A percentile compares a stretch with the other conserved stretches of the same genome.
Conservation (phyloP, 106 monocot genomes). For the Vanilla planifolia region DNA sequence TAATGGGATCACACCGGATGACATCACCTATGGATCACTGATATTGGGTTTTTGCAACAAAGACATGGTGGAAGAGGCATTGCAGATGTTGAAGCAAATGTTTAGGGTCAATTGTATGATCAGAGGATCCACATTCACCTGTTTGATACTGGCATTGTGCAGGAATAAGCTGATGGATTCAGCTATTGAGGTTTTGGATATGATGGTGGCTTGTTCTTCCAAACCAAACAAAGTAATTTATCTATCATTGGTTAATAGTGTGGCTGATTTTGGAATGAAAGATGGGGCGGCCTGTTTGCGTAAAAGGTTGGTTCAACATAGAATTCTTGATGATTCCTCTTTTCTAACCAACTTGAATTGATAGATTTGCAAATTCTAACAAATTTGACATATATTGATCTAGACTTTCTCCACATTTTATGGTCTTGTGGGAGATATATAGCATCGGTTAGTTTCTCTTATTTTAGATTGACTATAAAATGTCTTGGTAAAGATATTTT, state of each 20-base stretch:
- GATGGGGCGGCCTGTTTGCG: constrained; percentile 41
- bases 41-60: constrained; percentile 58
- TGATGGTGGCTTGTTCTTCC: constrained; percentile 42
- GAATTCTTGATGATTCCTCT: constrained; percentile 31
- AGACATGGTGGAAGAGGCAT: constrained; percentile 47
- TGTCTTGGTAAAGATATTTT: too few species aligned
- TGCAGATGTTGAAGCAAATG: constrained; percentile 56
- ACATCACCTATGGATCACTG: constrained; percentile 70
- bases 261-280: constrained; percentile 50
- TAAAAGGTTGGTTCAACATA: constrained; percentile 34
- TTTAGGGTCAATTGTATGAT: constrained; percentile 32
- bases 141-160: constrained; percentile 60
- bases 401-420: too few species aligned
- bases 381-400: too few species aligned
- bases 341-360: background rate
- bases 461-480: too few species aligned
- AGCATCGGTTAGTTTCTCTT: too few species aligned
- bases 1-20: constrained; percentile 64
- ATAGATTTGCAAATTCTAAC: background rate
- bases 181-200: constrained; percentile 51
- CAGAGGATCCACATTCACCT: constrained; percentile 41
- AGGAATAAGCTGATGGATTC: constrained; percentile 28
- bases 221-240: constrained; percentile 36
- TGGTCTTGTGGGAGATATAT: too few species aligned
- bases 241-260: constrained; percentile 33